phyloP scores from a whole-genome alignment of 176 grass and related monocot species.

The Ampelocalamus luodianensis region DNA sequence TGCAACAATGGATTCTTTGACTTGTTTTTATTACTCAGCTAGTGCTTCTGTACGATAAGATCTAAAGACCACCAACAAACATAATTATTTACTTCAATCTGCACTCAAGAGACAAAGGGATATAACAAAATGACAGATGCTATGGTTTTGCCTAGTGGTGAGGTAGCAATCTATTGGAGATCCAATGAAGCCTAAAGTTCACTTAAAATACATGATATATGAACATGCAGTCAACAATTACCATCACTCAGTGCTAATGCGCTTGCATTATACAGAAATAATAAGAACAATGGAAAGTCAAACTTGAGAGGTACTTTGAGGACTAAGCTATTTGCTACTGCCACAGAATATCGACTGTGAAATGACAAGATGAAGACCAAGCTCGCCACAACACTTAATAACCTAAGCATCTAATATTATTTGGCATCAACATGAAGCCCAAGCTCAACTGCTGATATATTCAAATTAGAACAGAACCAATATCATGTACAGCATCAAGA shows the following conservation, averaged over 20 bases:
- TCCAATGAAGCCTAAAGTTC: constrained; percentile 6
- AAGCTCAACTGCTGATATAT: neutral
- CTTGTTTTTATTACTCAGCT: neutral
- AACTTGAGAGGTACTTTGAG: constrained; percentile 19
- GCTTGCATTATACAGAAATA: neutral
- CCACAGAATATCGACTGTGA: constrained; percentile 11
- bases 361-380: neutral
- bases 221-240: constrained; percentile 17
- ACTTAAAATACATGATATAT: constrained; percentile 13
- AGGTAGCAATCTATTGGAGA: constrained; percentile 34
- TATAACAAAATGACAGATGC: neutral
- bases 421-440: neutral
- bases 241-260: constrained; percentile 2
- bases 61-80: constrained; percentile 25
- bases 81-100: constrained; percentile 17
- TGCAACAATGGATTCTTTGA: constrained; percentile 2
- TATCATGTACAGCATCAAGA: constrained; percentile 9
- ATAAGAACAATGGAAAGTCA: neutral
- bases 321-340: neutral
- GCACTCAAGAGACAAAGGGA: constrained; percentile 17
- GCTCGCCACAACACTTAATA: neutral
- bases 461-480: constrained; percentile 2
- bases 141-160: neutral
- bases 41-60: neutral
- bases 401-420: constrained; percentile 17